phyloP scores from a whole-genome alignment of 805 yeast species.

The Wickerhamia fluorescens region DNA sequence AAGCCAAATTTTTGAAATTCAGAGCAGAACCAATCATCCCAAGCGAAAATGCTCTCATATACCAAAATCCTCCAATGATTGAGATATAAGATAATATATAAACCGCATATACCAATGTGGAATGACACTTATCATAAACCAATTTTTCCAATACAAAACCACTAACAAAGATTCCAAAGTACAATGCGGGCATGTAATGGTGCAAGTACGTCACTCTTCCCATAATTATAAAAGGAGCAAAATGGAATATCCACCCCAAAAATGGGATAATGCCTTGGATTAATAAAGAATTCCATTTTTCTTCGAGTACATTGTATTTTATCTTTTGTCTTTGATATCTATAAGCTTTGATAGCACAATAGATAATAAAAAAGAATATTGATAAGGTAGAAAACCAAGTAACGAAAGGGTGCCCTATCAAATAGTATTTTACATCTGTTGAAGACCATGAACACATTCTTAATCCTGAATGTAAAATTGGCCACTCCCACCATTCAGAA shows the following conservation, averaged over 20 bases:
- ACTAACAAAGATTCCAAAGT: conserved; percentile 21
- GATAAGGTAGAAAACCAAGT: conserved; percentile 47
- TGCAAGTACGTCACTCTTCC: conserved; percentile 38
- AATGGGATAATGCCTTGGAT: conserved; percentile 30
- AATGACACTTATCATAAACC: conserved; percentile 11
- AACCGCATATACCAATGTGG: conserved; percentile 13
- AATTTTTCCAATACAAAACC: conserved; percentile 16
- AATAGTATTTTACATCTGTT: conserved; percentile 47
- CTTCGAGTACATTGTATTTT: conserved; percentile 14
- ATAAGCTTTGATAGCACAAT: conserved; percentile 12
- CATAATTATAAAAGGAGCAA: conserved; percentile 35
- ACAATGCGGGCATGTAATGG: conserved; percentile 39
- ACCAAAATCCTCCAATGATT: conserved; percentile 52
- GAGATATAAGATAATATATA: conserved; percentile 41
- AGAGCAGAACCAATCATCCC: conserved; percentile 56
- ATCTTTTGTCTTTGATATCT: conserved; percentile 29
- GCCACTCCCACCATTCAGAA: conserved; percentile 83
- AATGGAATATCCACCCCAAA: conserved; percentile 35
- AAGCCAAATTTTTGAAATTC: conserved; percentile 22
- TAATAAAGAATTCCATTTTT: conserved; percentile 21
- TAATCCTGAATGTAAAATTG: conserved; percentile 57
- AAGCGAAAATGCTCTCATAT: conserved; percentile 62
- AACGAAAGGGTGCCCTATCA: conserved; percentile 72
- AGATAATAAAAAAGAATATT: conserved; percentile 15
- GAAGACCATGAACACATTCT: conserved; percentile 72